Conservation (phyloP, 2,329 filamentous ascomycete species). For the Seiridium unicorne region DNA sequence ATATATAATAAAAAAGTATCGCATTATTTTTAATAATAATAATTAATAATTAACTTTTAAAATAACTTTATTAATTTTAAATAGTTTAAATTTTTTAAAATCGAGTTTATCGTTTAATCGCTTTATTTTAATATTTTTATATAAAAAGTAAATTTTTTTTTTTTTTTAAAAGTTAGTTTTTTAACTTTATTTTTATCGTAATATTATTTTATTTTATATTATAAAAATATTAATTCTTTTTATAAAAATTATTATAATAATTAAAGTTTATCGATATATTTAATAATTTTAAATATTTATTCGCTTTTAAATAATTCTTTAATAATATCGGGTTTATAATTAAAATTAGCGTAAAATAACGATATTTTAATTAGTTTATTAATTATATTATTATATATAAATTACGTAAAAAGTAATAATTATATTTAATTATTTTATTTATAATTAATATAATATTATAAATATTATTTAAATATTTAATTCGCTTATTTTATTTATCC, state of each 20-base stretch:
- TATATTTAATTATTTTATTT: too few relatives aligned
- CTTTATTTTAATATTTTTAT: neutral
- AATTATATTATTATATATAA: too few relatives aligned
- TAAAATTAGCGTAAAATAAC: too few relatives aligned
- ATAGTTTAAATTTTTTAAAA: neutral
- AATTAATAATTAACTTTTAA: neutral
- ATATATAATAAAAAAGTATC: neutral
- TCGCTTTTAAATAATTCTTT: conserved; percentile 14
- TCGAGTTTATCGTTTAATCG: neutral
- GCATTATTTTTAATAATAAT: neutral
- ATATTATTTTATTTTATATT: too few relatives aligned
- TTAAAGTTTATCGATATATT: conserved; percentile 5
- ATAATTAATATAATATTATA: too few relatives aligned
- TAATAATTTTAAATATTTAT: conserved; percentile 14
- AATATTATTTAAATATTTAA: too few relatives aligned
- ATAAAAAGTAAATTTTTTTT: neutral
- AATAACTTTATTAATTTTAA: neutral
- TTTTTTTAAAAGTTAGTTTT: conserved; percentile 10
- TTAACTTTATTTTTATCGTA: conserved; percentile 13
- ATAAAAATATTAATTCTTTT: conserved; percentile 1
- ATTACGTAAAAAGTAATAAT: too few relatives aligned
- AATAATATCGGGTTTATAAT: too few relatives aligned
- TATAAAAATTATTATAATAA: conserved; percentile 12
- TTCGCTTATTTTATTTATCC: too few relatives aligned
- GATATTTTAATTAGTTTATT: too few relatives aligned